phyloP scores from a whole-genome alignment of 2,329 filamentous ascomycete species.

The Aspergillus aculeatus region DNA sequence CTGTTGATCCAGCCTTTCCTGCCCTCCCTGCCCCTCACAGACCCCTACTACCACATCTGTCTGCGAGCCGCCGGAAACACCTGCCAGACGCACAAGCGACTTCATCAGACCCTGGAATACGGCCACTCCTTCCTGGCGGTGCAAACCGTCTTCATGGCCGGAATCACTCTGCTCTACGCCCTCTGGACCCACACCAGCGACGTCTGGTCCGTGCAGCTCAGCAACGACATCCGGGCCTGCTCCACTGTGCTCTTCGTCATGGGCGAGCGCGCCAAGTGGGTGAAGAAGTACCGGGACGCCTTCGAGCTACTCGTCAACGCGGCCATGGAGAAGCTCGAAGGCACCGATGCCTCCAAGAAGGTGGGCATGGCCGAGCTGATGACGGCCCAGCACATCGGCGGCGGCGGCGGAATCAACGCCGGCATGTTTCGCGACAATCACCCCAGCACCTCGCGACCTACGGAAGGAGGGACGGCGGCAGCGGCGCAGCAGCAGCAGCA shows the following conservation, averaged over 20 bases:
- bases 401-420: background rate
- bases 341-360: constrained; percentile 34
- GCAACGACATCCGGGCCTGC: constrained; percentile 52
- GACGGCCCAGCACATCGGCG: constrained; percentile 33
- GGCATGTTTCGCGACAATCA: constrained; percentile 18
- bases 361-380: constrained; percentile 43
- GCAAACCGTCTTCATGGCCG: constrained; percentile 41
- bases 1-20: constrained; percentile 54
- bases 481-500: background rate
- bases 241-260: constrained; percentile 52
- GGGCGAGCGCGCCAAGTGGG: constrained; percentile 50
- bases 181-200: constrained; percentile 45
- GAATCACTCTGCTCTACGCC: constrained; percentile 38
- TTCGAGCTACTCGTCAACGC: constrained; percentile 50
- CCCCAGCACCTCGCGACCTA: background rate
- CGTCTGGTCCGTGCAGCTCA: constrained; percentile 50
- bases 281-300: constrained; percentile 50
- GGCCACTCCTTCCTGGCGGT: constrained; percentile 41
- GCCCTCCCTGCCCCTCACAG: constrained; percentile 45
- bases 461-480: no score
- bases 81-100: constrained; percentile 39
- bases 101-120: constrained; percentile 41
- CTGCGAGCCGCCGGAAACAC: constrained; percentile 38
- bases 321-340: constrained; percentile 48
- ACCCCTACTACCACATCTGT: constrained; percentile 49